Evolutionary conservation across 2,329 filamentous ascomycete species (phyloP).

Genomic region (Achaetomium macrosporum): DNA sequence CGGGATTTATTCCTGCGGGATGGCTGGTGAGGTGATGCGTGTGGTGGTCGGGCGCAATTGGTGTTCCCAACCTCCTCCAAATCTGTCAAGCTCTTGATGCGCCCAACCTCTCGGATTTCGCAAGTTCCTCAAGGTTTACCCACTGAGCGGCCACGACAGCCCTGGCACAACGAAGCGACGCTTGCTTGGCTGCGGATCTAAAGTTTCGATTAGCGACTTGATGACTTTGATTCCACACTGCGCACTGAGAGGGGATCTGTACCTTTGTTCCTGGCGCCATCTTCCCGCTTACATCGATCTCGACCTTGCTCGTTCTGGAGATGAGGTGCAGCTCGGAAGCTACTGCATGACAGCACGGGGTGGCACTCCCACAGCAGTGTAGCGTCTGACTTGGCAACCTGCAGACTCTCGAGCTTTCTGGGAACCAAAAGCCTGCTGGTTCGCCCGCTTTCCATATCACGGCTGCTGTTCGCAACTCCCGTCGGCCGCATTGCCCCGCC

Average conservation of each 20-base stretch:
- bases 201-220: slow-evolving; percentile 1
- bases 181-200: neutral
- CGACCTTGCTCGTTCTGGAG: neutral
- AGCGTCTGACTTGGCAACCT: slow-evolving; percentile 20
- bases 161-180: slow-evolving; percentile 3
- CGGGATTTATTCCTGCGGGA: slow-evolving; percentile 20
- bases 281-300: neutral
- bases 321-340: slow-evolving; percentile 3
- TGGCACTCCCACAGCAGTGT: neutral
- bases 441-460: slow-evolving; percentile 1
- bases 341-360: slow-evolving; percentile 4
- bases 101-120: slow-evolving; percentile 25
- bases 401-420: neutral
- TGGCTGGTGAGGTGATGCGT: slow-evolving; percentile 19
- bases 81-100: slow-evolving; percentile 9
- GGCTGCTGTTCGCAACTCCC: slow-evolving; percentile 13
- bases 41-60: slow-evolving; percentile 23
- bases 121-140: slow-evolving; percentile 3
- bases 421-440: neutral
- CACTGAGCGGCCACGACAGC: slow-evolving; percentile 2
- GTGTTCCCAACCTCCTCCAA: slow-evolving; percentile 25
- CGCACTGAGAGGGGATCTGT: neutral
- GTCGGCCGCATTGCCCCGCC: slow-evolving; percentile 16
- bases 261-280: slow-evolving; percentile 2
- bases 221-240: neutral